Conservation (phyloP, 1,284 basidiomycete genomes). For the Austroboletus niveus region DNA sequence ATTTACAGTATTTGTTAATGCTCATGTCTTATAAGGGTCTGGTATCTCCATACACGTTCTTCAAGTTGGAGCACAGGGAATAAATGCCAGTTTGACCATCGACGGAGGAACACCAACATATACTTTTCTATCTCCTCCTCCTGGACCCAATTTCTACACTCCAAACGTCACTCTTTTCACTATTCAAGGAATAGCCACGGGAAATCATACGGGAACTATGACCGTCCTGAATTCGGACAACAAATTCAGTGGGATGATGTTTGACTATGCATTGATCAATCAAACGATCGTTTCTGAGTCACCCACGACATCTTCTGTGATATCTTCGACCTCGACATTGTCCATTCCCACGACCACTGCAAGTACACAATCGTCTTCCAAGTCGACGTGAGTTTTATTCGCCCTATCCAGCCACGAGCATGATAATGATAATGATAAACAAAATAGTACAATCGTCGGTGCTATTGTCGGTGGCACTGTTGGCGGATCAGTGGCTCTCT, state of each 20-base stretch:
- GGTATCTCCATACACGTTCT: conserved; percentile 20
- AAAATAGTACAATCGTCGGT: background rate
- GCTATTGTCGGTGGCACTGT: background rate
- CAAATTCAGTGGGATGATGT: conserved; percentile 8
- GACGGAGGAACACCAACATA: conserved; percentile 10
- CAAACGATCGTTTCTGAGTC: background rate
- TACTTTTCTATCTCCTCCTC: conserved; percentile 8
- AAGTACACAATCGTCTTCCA: background rate
- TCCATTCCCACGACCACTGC: background rate
- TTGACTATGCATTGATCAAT: conserved; percentile 8
- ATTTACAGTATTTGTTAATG: background rate
- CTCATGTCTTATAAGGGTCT: conserved; percentile 13
- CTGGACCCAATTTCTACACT: conserved; percentile 4
- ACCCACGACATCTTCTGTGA: background rate
- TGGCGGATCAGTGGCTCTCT: background rate
- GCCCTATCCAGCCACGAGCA: background rate
- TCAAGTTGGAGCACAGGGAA: conserved; percentile 15
- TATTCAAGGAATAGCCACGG: conserved; percentile 13
- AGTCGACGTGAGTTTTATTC: background rate
- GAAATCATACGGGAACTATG: conserved; percentile 14
- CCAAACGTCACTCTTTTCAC: conserved; percentile 17
- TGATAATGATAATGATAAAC: background rate
- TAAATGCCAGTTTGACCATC: conserved; percentile 14
- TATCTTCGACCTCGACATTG: background rate
- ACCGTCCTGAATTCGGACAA: conserved; percentile 8